Evolutionary conservation across 2,329 filamentous ascomycete species (phyloP), one percentile per base, ranked within the genome.

Genomic region (Nemania sp.): DNA sequence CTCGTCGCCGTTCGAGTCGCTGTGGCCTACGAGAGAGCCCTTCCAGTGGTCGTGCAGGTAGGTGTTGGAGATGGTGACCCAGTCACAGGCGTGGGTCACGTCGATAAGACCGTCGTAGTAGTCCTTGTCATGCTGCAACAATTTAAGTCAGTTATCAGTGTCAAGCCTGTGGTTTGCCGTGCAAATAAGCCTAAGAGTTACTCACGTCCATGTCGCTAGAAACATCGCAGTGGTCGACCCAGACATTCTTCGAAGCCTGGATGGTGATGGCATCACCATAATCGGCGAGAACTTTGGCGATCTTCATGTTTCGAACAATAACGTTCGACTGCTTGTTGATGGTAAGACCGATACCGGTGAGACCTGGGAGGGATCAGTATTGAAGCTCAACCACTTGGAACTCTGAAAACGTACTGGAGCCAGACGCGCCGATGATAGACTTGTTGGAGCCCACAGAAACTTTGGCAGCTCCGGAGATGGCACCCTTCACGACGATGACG

Each of bases 61-160:
- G 12, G 61, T 70, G 63, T 75, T 69, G 36, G 72, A 74, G 55
- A 81, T 66, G 51, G 79, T 86, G 52, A 86, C 69, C 64, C 73
- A 88, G 72, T 88, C 83, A 8, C 79, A 74, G 41, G 75, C 86
- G 70, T 87, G 85, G 44, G 80, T 86, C 45, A 79, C 72, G 62
- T 89, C 86, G 41, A 84, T 71, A 1, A 89, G 78, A 26, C 86
- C 86, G 52, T 89, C 86, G 66, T 86, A 88, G 73, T 80, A 86
- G 73, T 89, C 84, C 73, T 89, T 89, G 74, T 78, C 82, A 66
- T 81, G 75, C 28, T 31, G 28, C n/a, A 9, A 31, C 9, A 4
- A 4, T 31, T 14, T 9, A 9, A 31, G 28, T 31, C 8, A 31
- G 28, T 31, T 3, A 3, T 31, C n/a, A 14, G 4, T 14, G n/a